Evolutionary conservation across 441 rosid species (phyloP).

Genomic region (Melastoma candidum): DNA sequence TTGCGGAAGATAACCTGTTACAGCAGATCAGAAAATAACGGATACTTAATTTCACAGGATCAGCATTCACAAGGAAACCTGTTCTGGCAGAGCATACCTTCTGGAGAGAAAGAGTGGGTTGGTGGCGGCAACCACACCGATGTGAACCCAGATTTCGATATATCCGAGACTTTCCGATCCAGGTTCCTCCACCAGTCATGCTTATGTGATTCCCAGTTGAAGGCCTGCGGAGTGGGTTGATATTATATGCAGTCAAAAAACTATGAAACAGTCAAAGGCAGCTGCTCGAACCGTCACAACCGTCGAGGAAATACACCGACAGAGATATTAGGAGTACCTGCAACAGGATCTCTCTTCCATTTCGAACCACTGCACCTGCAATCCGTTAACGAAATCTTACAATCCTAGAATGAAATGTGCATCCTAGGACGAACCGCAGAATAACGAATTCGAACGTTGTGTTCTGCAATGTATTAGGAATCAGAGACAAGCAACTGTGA

Average conservation of each 20-base stretch:
- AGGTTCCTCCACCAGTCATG: conserved; percentile 87
- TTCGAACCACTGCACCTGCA: conserved; percentile 42
- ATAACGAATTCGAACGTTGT: too few relatives aligned
- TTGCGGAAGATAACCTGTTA: conserved; percentile 86
- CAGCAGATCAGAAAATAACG: not conserved
- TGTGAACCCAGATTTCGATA: conserved; percentile 81
- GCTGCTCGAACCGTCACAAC: too few relatives aligned
- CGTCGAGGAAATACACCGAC: too few relatives aligned
- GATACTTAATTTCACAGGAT: not conserved
- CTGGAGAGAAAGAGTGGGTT: conserved; percentile 60
- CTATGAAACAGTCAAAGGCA: too few relatives aligned
- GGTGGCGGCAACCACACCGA: conserved; percentile 91
- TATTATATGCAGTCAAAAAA: conserved; percentile 1
- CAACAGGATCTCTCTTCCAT: conserved; percentile 74
- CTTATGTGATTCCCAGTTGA: conserved; percentile 93
- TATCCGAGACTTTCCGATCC: conserved; percentile 56
- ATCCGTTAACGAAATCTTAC: not conserved
- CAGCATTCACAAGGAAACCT: not conserved
- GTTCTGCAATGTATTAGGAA: too few relatives aligned
- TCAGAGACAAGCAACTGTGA: not conserved
- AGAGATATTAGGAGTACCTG: conserved; percentile 32
- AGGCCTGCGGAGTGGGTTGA: conserved; percentile 36
- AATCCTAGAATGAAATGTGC: not conserved
- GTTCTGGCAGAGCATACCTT: conserved; percentile 38
- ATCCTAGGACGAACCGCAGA: too few relatives aligned